phyloP scores from a whole-genome alignment of 2,329 filamentous ascomycete genomes.

The Claviceps sp. region DNA sequence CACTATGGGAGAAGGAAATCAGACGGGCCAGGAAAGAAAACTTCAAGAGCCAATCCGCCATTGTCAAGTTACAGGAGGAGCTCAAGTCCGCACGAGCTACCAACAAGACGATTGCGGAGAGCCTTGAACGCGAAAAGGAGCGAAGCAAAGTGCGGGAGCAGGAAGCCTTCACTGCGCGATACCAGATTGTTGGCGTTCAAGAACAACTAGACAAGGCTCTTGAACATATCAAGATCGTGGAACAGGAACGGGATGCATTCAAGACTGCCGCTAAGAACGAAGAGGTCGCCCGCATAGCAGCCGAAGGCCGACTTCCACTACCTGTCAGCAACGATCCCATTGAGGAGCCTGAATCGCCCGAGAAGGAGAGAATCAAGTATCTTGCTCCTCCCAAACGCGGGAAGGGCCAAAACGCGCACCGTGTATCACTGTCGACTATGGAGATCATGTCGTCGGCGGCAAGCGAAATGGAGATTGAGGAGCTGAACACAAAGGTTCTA shows the following conservation, averaged over 20 bases:
- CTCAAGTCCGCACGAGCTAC: conserved; percentile 46
- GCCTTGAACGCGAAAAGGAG: conserved; percentile 49
- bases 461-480: conserved; percentile 45
- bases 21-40: conserved; percentile 56
- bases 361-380: conserved; percentile 25
- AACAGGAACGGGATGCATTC: conserved; percentile 62
- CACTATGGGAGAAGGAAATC: conserved; percentile 62
- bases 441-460: conserved; percentile 41
- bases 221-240: conserved; percentile 49
- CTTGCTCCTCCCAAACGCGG: conserved; percentile 10
- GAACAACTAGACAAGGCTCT: conserved; percentile 53
- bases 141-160: conserved; percentile 50
- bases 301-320: conserved; percentile 55
- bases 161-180: conserved; percentile 54
- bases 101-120: conserved; percentile 43
- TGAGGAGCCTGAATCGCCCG: conserved; percentile 50
- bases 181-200: conserved; percentile 49
- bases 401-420: conserved; percentile 25
- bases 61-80: conserved; percentile 62
- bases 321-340: conserved; percentile 39
- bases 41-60: conserved; percentile 57
- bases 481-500: conserved; percentile 36
- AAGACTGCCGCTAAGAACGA: conserved; percentile 61
- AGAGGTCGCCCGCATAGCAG: conserved; percentile 58
- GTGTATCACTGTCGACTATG: conserved; percentile 32